Evolutionary conservation across 1,139 yeast species (phyloP).

Genomic region (Sugiyamaella japonica): DNA sequence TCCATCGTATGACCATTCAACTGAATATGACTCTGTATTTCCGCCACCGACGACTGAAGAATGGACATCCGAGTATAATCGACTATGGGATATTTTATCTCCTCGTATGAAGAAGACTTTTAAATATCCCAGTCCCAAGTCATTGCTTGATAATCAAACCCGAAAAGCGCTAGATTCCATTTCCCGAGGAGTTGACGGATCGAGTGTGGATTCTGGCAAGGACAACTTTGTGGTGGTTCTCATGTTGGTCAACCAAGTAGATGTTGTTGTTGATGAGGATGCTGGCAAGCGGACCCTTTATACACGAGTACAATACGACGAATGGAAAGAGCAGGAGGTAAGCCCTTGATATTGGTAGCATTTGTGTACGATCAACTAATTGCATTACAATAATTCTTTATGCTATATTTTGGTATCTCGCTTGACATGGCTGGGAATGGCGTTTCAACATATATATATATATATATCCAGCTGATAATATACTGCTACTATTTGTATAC

Average conservation of each 20-base stretch:
- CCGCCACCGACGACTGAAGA: slow-evolving; percentile 59
- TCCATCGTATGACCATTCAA: slow-evolving; percentile 25
- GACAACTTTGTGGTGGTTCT: slow-evolving; percentile 71
- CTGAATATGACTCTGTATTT: slow-evolving; percentile 22
- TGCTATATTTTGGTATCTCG: too few species aligned
- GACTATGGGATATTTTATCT: slow-evolving; percentile 65
- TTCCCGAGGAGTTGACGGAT: slow-evolving; percentile 81
- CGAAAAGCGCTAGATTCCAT: slow-evolving; percentile 65
- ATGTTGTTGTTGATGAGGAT: slow-evolving; percentile 54
- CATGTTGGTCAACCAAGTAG: slow-evolving; percentile 72
- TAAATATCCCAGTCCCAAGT: slow-evolving; percentile 71
- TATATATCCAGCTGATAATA: too few species aligned
- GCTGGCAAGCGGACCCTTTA: slow-evolving; percentile 49
- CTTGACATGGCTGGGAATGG: too few species aligned
- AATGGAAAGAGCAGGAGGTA: slow-evolving; percentile 75
- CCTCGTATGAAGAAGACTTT: slow-evolving; percentile 61
- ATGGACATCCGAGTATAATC: slow-evolving; percentile 61
- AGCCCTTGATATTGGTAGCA: slow-evolving; percentile 58
- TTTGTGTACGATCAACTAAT: not conserved
- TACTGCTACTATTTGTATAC: too few species aligned
- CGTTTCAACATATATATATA: too few species aligned
- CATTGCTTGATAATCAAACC: slow-evolving; percentile 56
- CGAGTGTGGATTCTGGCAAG: slow-evolving; percentile 64
- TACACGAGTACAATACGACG: slow-evolving; percentile 44
- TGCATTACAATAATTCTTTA: not conserved